Evolutionary conservation across 352 stramenopile genomes (phyloP).

Genomic region (Pythium phragmiticola): DNA sequence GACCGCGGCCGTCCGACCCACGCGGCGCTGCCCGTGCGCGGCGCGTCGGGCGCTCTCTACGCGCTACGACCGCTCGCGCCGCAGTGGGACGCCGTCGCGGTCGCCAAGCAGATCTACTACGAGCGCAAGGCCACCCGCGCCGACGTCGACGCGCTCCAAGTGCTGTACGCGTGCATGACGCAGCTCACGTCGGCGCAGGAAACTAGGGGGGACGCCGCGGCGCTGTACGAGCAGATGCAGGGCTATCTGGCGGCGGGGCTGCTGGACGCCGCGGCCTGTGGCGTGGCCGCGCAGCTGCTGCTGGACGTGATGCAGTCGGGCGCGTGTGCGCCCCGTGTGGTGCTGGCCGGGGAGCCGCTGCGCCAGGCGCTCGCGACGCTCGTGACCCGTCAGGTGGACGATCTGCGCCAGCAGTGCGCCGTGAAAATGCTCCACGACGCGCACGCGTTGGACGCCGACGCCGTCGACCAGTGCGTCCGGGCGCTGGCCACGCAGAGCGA

Average conservation of each 20-base stretch:
- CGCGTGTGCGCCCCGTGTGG: constrained; percentile 21
- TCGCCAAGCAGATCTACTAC: constrained; percentile 80
- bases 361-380: constrained; percentile 42
- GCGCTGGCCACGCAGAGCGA: constrained; percentile 37
- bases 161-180: constrained; percentile 58
- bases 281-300: constrained; percentile 36
- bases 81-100: constrained; percentile 60
- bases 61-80: constrained; percentile 38
- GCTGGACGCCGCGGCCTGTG: constrained; percentile 36
- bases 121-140: constrained; percentile 39
- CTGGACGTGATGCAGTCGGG: constrained; percentile 5
- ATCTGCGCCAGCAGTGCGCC: constrained; percentile 55
- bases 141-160: constrained; percentile 40
- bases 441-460: constrained; percentile 26
- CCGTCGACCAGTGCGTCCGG: constrained; percentile 37
- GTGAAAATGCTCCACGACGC: constrained; percentile 58
- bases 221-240: constrained; percentile 65
- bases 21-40: constrained; percentile 43
- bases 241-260: constrained; percentile 46
- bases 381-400: constrained; percentile 47
- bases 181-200: constrained; percentile 31
- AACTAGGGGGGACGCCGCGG: constrained; percentile 23
- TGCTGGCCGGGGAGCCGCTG: constrained; percentile 39
- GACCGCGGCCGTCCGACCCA: background rate
- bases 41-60: constrained; percentile 54